These are phyloP conservation scores for Aspergillus affinis DNA, from an alignment of 495 filamentous ascomycete genomes.

Conservation along the genomic window DNA sequence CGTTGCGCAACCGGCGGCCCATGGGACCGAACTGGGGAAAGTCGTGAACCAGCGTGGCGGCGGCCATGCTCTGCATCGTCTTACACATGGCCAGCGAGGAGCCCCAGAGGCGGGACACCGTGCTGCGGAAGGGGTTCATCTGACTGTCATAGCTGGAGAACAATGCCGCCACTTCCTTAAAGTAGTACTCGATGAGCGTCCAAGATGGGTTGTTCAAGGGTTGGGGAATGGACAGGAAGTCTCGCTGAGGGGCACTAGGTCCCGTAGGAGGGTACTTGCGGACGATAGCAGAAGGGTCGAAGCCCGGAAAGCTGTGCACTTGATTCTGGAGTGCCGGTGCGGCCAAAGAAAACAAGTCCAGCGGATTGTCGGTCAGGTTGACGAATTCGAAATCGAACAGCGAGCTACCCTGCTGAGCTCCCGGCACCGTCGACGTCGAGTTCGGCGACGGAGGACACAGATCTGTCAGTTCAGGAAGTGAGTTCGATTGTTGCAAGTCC, in stretches of 20 bases:
- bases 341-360: constrained; percentile 33
- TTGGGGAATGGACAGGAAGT: constrained; percentile 37
- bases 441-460: constrained; percentile 28
- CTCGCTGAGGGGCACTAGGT: constrained; percentile 21
- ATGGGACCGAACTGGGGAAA: constrained; percentile 54
- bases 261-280: constrained; percentile 37
- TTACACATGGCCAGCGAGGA: constrained; percentile 57
- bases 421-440: constrained; percentile 18
- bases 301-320: constrained; percentile 25
- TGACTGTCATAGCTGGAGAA: constrained; percentile 60
- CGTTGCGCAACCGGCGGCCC: constrained; percentile 53
- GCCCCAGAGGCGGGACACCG: constrained; percentile 55
- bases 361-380: constrained; percentile 27
- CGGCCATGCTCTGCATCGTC: constrained; percentile 62
- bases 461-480: constrained; percentile 39
- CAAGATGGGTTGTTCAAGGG: constrained; percentile 49
- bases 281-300: constrained; percentile 40
- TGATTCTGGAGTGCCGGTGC: constrained; percentile 22
- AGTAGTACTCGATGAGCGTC: constrained; percentile 60
- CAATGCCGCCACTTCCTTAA: constrained; percentile 56
- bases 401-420: constrained; percentile 17
- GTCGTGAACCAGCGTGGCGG: constrained; percentile 56
- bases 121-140: constrained; percentile 58
- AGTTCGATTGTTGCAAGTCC: constrained; percentile 32
- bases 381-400: constrained; percentile 29